Percentiles rank a stretch among this genome's conserved stretches.
phyloP scores from a whole-genome alignment of 352 stramenopile species.

The Phytopythium mirpurense region DNA sequence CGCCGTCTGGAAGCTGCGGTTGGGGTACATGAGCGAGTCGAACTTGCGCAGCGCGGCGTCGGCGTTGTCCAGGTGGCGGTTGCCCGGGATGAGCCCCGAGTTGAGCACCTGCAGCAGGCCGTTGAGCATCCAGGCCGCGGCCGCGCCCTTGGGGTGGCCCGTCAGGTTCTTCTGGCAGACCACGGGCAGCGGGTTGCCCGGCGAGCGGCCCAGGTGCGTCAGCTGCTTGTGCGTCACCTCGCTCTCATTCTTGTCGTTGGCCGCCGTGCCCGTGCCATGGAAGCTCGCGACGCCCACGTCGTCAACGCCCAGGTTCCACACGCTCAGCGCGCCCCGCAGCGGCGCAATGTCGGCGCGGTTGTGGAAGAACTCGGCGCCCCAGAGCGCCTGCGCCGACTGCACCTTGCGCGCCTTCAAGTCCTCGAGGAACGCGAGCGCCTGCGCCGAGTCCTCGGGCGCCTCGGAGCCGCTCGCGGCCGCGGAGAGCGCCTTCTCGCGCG shows the following conservation, averaged over 20 bases:
- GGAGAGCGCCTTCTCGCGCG: constrained; percentile 43
- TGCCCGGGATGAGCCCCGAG: constrained; percentile 68
- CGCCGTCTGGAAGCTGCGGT: constrained; percentile 71
- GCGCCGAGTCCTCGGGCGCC: constrained; percentile 2
- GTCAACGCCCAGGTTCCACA: constrained; percentile 77
- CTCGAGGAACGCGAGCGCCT: constrained; percentile 40
- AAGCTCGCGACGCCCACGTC: constrained; percentile 83
- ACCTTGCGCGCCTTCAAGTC: constrained; percentile 70
- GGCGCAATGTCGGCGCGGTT: constrained; percentile 61
- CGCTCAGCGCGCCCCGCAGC: constrained; percentile 64
- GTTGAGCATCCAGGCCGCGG: constrained; percentile 82
- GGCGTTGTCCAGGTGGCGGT: constrained; percentile 83
- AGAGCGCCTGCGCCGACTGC: constrained; percentile 55
- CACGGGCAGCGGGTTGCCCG: constrained; percentile 70
- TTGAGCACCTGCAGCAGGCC: constrained; percentile 78
- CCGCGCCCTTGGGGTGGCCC: constrained; percentile 77
- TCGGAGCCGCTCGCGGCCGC: constrained; percentile 15
- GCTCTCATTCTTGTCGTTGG: constrained; percentile 87
- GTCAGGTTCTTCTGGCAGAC: constrained; percentile 84
- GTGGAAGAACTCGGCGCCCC: constrained; percentile 63
- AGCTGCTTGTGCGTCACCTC: constrained; percentile 86
- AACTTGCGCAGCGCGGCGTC: constrained; percentile 62
- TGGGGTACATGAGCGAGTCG: constrained; percentile 78
- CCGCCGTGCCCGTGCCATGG: constrained; percentile 79
- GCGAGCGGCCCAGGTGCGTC: constrained; percentile 60